Base-by-base conservation (phyloP, 306 rosid genomes). In the Glycine soja region DNA sequence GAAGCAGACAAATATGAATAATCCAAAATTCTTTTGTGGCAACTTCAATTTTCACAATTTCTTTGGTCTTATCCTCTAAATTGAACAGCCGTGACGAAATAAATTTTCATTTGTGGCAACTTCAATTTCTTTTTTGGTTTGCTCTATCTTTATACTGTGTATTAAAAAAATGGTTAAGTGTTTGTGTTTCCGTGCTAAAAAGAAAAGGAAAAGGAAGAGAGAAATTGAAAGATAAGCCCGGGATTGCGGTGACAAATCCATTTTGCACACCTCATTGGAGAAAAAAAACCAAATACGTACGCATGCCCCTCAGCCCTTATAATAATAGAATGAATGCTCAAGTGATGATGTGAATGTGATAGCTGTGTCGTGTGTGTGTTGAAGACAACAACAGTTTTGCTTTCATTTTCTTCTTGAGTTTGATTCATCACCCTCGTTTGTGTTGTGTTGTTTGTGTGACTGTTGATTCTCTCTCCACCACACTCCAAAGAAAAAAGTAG, bases 401-500 rank as follows among this genome's bases (percentile, higher is more conserved):
- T 11, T 36, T 50, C 40, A 15, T 32, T 63, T 62, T n/a, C 73
- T 38, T 77, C 6, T 57, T 19, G 0, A n/a, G 71, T 38, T 38
- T 40, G 10, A 65, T 65, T 46, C 58, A 46, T 34, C 24, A 34
- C 6, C 38, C 13, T 58, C 36, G 7, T 1, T 18, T 24, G 66
- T 59, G 42, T 24, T 59, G 36, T 19, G 66, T 0, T 59, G n/a
- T 8, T 32, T 46, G 30, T 24, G 67, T 48, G 45, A 65, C 57
- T 0, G 54, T 78, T 18, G 62, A 75, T 15, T 74, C 73, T 70
- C 73, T 72, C 50, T 43, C 61, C 57, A 16, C n/a, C 62, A 45
- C 43, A 14, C 30, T 62, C 43, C 74, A 47, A 59, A 62, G 7
- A 76, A 38, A 79, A 79, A 83, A 76, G 87, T 86, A 57, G 71